Evolutionary conservation across 202 grass and related monocot genomes (phyloP), one percentile per base, ranked within the genome.

Genomic region (Panicum virgatum): DNA sequence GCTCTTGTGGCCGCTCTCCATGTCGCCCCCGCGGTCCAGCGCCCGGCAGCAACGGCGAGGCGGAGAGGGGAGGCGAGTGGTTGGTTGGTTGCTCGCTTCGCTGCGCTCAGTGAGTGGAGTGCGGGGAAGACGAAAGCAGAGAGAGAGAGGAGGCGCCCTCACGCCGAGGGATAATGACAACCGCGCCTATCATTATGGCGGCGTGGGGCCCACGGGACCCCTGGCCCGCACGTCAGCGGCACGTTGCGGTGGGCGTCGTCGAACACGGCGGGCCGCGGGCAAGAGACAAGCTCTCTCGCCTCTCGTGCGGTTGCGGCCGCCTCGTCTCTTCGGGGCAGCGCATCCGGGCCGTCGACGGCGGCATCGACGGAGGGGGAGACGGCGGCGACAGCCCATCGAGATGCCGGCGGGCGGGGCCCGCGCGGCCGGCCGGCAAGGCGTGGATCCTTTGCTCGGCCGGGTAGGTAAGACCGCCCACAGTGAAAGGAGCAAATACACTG

Each of bases 1-100:
- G 54, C 71, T 79, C 80, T 48, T 89, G 23, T 84, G 69, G 1
- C 60, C 85, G 76, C 30, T 78, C 52, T 92, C 84, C 90, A 92
- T 92, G 54, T 29, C 36, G 16, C 37, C n/a, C n/a, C n/a, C n/a
- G n/a, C n/a, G 40, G 40, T 19, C 26, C 25, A 36, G 67, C 16
- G 79, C 56, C 56, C 86, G 34, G 25, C 65, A n/a, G 25, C 58
- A 62, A 84, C 76, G 80, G 75, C 76, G 90, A 58, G 14, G 87
- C 11, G 16, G 13, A 25, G 2, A 45, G 9, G 0, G 42, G 37
- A 12, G 20, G 6, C 10, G 9, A 44, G 76, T 25, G 30, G 43
- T 8, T 3, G n/a, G n/a, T n/a, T n/a, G n/a, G n/a, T n/a, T n/a
- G n/a, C n/a, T 2, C 12, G 12, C 7, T 1, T 18, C 67, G 7